phyloP scores from a whole-genome alignment of 345 rosid species.

The Syzygium grande region DNA sequence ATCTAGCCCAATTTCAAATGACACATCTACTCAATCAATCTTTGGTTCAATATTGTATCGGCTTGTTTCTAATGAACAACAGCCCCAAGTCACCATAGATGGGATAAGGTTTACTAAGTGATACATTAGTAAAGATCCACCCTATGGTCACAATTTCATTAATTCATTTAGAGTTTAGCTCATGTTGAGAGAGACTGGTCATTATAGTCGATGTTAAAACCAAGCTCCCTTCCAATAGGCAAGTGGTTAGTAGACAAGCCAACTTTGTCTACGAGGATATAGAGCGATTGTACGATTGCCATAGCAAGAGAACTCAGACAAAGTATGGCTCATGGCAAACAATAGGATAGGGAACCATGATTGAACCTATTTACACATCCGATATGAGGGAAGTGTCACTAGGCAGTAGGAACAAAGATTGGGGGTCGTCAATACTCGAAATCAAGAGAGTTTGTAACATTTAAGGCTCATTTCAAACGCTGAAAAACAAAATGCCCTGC shows the following conservation, averaged over 20 bases:
- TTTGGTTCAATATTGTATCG: not conserved
- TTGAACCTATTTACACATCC: not conserved
- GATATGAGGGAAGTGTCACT: not conserved
- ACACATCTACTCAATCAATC: not conserved
- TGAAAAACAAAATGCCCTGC: not conserved
- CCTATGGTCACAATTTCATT: not conserved
- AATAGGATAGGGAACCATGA: not conserved
- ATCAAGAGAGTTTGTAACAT: not conserved
- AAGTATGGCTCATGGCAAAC: not conserved
- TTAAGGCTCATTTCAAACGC: not conserved
- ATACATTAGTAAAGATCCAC: not conserved
- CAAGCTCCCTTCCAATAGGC: not conserved
- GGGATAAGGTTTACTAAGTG: not conserved
- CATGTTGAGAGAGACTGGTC: not conserved
- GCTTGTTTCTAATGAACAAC: not conserved
- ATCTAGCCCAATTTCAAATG: not conserved
- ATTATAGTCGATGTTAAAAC: not conserved
- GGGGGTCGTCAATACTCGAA: not conserved
- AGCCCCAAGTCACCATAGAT: not conserved
- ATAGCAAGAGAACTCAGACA: not conserved
- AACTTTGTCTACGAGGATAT: rapidly evolving
- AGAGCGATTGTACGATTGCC: not conserved
- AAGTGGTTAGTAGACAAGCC: not conserved
- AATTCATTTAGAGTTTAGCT: not conserved
- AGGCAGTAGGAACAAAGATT: not conserved